Base-by-base conservation (phyloP, 2,329 filamentous ascomycete species). In the Fragosphaeria purpurea region DNA sequence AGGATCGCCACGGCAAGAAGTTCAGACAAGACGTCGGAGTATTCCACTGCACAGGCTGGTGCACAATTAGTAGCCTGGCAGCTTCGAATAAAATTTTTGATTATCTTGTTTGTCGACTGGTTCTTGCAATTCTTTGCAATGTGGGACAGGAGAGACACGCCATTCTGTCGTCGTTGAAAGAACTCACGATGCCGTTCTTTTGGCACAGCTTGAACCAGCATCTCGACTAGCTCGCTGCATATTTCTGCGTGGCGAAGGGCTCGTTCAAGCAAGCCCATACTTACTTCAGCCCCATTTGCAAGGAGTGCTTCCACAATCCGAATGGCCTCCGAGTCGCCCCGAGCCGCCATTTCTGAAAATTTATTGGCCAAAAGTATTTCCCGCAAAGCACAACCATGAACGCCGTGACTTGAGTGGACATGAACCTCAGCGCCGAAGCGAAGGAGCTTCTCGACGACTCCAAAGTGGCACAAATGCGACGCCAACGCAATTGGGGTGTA, bases 401-500 rank as follows among this genome's bases (percentile, higher is more conserved):
- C 39, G 11, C 31, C 31, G 10, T 38, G 34, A 6, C 22, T 32
- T 6, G 34, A 22, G 37, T 7, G 11, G 22, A 47, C 37, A 41
- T 6, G 7, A 35, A 47, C 37, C 12, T 13, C 7, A 22, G 46
- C 46, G 13, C 46, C 46, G 31, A 43, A 30, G 30, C 30, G 5
- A 37, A 38, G 22, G n/a, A 49, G 47, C 33, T 43, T 49, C 32
- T 44, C n/a, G 32, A 49, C 40, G 40, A 49, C 13, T 37, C 41
- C 34, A 37, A 42, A 49, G 41, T 49, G 47, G 9, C 7, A 32
- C 9, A 44, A 37, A 22, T 11, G 40, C 34, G 40, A 42, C 11
- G 47, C 39, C 31, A 49, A 44, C 5, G 40, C 47, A 38, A 49
- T 11, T 44, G 47, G 40, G 37, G 47, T 49, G 32, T 22, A 42